Evolutionary conservation across 352 stramenopile genomes (phyloP), one percentile per base, ranked within the genome.

Genomic region (Phytophthora podocarpi): DNA sequence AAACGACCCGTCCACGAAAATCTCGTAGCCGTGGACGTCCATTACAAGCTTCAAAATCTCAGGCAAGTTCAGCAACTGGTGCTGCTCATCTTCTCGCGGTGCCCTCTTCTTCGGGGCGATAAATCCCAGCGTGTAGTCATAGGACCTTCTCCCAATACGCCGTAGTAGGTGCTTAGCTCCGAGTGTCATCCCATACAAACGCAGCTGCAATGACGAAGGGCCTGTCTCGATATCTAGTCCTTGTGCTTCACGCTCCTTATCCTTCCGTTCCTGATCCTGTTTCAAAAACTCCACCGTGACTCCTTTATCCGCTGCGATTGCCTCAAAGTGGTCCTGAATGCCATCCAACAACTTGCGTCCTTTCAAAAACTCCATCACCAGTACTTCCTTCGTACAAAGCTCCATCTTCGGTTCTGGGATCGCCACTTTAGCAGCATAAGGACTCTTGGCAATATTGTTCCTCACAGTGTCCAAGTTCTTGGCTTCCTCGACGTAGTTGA

Each of bases 291-390:
- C 74, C 4, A 97, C 63, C 0, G 91, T 95, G 46, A 97, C 87
- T 21, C 92, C 86, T 40, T 87, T 80, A 58, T 94, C 78, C 15
- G 76, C 76, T 5, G 93, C 95, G 64, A 98, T 94, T 13, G 78
- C 72, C 40, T 95, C 74, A 59, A 97, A 91, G 50, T 98, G 91
- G 32, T 97, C 83, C 45, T 96, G 87, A 53, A 98, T 91, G 23
- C 69, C 95, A 55, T 93, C 80, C 32, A 93, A 57, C 36, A 97
- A 63, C 56, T 90, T 97, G 46, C 84, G 78, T n/a, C 91, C 91
- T 28, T 91, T 80, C 15, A 97, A 72, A 51, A 97, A 93, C 73
- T 98, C 91, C 96, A 98, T 98, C 32, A 99, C 94, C 15, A 99
- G 70, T 34, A 98, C 91, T 62, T 97, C 77, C 59, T 97, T 97